Conservation (phyloP, 2,329 filamentous ascomycete species). For the Coniochaeta hoffmannii region DNA sequence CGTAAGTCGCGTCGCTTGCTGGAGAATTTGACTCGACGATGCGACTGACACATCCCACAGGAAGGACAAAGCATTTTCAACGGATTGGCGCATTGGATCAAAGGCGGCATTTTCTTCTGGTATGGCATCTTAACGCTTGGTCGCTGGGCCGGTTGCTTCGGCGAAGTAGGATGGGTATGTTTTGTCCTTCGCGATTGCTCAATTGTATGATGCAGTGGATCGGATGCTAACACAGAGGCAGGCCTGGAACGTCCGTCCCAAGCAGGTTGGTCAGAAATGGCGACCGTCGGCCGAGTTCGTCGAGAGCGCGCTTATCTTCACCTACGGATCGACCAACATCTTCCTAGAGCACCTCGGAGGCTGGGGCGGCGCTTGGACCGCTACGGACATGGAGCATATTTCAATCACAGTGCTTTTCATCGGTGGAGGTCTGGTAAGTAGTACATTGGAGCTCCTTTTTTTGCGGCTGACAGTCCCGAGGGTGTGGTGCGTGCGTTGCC, state of each 20-base stretch:
- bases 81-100: slow-evolving; percentile 87
- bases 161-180: slow-evolving; percentile 75
- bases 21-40: background rate
- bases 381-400: slow-evolving; percentile 82
- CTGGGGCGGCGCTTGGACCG: slow-evolving; percentile 63
- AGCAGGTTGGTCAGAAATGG: slow-evolving; percentile 48
- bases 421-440: slow-evolving; percentile 74
- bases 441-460: background rate
- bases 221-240: slow-evolving; percentile 12
- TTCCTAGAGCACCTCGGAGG: slow-evolving; percentile 83
- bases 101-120: slow-evolving; percentile 93
- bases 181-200: slow-evolving; percentile 5
- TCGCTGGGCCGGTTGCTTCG: slow-evolving; percentile 84
- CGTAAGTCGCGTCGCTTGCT: slow-evolving; percentile 42
- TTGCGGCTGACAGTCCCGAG: slow-evolving; percentile 4
- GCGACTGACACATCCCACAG: slow-evolving; percentile 29
- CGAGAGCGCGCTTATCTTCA: slow-evolving; percentile 83
- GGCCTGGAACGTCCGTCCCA: slow-evolving; percentile 83
- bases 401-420: slow-evolving; percentile 93
- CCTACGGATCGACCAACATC: slow-evolving; percentile 84
- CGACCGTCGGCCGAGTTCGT: slow-evolving; percentile 79
- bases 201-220: background rate
- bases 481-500: background rate
- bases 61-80: slow-evolving; percentile 66
- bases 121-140: slow-evolving; percentile 81